Base-by-base conservation (phyloP, 805 yeast genomes). In the Saturnispora bothae region DNA sequence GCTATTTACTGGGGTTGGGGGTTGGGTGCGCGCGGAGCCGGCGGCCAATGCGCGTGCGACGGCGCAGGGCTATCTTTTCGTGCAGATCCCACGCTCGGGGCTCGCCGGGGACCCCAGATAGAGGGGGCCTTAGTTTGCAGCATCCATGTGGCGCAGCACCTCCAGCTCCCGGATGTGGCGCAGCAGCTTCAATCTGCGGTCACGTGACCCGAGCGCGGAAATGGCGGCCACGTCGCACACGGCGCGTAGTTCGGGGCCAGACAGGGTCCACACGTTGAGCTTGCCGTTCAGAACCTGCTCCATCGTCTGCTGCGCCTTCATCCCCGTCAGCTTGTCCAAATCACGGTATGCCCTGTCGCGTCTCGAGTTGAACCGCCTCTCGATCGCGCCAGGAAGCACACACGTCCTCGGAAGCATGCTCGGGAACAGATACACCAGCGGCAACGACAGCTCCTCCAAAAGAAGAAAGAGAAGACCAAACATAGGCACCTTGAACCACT, bases 401-500 rank as follows among this genome's bases (percentile, higher is more conserved):
- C 84, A 78, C 0, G 83, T 78, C 43, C 67, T 68, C 0, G 84
- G 86, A 3, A 78, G 65, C 12, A 78, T 47, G 29, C 64, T 64
- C 0, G 86, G 85, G 34, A 76, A 56, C 2, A 60, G 42, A 39
- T 63, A 66, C 42, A 78, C 67, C 5, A 78, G 43, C 0, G 71
- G 33, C 1, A 82, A 73, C 0, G 82, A 73, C 34, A 62, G 45
- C 47, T 78, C 85, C 51, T 73, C 73, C 43, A 73, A 68, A 1
- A 76, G 48, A n/a, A 68, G 54, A 42, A 75, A 68, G 1, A 76
- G 47, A 2, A 71, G 48, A 1, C 69, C 79, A 59, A 78, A 78
- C n/a, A 65, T 21, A 4, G 84, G 84, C 20, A 78, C 56, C 50
- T 73, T 75, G 22, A 48, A 42, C 34, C 70, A 56, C 48, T 78